Evolutionary conservation across 2,329 filamentous ascomycete species (phyloP), one percentile per base, ranked within the genome.

Genomic region (Phialocephala subalpina): DNA sequence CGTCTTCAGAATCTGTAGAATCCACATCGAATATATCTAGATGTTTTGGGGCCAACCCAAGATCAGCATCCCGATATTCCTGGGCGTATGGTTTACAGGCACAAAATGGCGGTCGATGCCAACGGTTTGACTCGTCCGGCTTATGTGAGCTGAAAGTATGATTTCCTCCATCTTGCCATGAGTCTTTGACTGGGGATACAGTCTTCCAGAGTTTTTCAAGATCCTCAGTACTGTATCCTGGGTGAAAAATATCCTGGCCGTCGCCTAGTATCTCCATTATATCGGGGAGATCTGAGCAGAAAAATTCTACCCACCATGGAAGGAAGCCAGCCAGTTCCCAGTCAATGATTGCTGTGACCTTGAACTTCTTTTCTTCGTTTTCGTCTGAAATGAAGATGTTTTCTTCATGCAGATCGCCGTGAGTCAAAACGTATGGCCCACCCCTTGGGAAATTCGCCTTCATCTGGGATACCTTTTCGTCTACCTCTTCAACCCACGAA

Each of bases 341-440:
- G 52, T 81, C 77, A 66, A 82, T 70, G 29, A 80, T 78, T 25
- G 75, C 78, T 6, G 74, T 72, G 14, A 81, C 59, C 47, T 73
- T 70, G 18, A 22, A 57, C 38, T 58, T 65, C n/a, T 49, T 65
- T 29, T 61, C 63, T 16, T 49, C 22, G 18, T 61, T 61, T 16
- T 77, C 77, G 64, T 77, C 66, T 7, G 77, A 67, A 42, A 78
- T 75, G 61, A 82, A 79, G 58, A 81, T 78, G 55, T 81, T 81
- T 4, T 73, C 71, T 52, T 67, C 69, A 9, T 72, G 74, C 6
- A 81, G 71, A 60, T 82, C 78, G 6, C 75, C 73, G 61, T 81
- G 77, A 1, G 78, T 80, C 66, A 80, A 80, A 25, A 76, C 75
- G 58, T 75, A 77, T 14, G 75, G 77, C 56, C 42, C 64, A 29